Evolutionary conservation across 805 yeast species (phyloP).

Genomic region (Scheffersomyces spartinae): DNA sequence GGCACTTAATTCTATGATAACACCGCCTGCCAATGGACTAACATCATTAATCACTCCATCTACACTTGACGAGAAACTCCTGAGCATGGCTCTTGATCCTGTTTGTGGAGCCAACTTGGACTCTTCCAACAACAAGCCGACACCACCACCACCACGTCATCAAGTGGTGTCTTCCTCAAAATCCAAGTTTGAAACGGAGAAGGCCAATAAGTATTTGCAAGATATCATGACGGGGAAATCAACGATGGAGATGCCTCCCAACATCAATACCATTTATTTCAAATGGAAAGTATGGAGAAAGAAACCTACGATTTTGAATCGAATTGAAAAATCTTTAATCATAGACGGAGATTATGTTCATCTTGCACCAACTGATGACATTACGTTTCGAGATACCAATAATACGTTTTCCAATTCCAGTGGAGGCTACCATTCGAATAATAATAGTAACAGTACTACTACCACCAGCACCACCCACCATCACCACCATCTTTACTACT

Average conservation of each 20-base stretch:
- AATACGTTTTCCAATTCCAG: conserved; percentile 14
- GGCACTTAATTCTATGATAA: too few relatives aligned
- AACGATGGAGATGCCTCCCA: conserved; percentile 18
- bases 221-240: conserved; percentile 17
- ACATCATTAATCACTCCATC: too few relatives aligned
- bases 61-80: too few relatives aligned
- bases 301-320: conserved; percentile 69
- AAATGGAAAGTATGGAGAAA: conserved; percentile 85
- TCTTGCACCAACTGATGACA: conserved; percentile 75
- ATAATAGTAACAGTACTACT: too few relatives aligned
- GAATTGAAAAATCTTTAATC: conserved; percentile 74
- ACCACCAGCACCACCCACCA: conserved; percentile 12
- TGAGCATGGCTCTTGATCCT: too few relatives aligned
- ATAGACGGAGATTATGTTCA: conserved; percentile 93
- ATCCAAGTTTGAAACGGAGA: too few relatives aligned
- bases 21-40: too few relatives aligned
- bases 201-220: conserved; percentile 16
- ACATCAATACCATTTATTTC: conserved; percentile 49
- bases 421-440: conserved; percentile 1
- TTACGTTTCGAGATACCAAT: conserved; percentile 30
- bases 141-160: too few relatives aligned
- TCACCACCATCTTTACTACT: conserved; percentile 27
- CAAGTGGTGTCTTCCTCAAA: neutral
- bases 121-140: too few relatives aligned
- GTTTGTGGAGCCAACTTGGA: too few relatives aligned